A percentile compares a stretch with the other conserved stretches of the same genome.
Conservation (phyloP, 2,329 filamentous ascomycete species). For the Xylariaceae sp. region DNA sequence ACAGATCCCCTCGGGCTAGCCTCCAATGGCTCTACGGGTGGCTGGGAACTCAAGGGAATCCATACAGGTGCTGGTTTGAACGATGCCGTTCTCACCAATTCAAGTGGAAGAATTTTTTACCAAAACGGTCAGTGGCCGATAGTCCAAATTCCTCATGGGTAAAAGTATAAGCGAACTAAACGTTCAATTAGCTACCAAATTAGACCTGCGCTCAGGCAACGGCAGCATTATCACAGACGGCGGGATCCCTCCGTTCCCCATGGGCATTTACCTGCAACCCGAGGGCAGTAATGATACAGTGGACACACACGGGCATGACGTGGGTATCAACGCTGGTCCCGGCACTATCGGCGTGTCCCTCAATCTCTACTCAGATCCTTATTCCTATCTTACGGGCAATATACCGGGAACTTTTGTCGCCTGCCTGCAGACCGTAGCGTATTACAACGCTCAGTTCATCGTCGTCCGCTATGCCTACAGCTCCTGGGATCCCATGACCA, state of each 20-base stretch:
- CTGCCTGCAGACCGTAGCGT: slow-evolving; percentile 41
- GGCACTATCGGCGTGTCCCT: slow-evolving; percentile 38
- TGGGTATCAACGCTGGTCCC: slow-evolving; percentile 36
- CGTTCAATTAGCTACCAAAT: slow-evolving; percentile 31
- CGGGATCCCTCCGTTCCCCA: slow-evolving; percentile 38
- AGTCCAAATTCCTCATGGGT: not conserved
- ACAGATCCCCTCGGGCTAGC: slow-evolving; percentile 36
- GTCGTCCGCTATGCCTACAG: slow-evolving; percentile 38
- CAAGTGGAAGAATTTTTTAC: slow-evolving; percentile 42
- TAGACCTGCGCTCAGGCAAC: slow-evolving; percentile 31
- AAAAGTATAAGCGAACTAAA: not conserved
- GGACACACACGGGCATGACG: slow-evolving; percentile 27
- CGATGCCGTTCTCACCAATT: slow-evolving; percentile 35
- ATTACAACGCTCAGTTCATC: slow-evolving; percentile 39
- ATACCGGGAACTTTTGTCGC: slow-evolving; percentile 38
- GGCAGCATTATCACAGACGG: slow-evolving; percentile 40
- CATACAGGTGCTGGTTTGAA: slow-evolving; percentile 42
- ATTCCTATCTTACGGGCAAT: slow-evolving; percentile 30
- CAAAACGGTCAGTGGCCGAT: slow-evolving; percentile 38
- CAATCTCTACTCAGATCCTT: slow-evolving; percentile 35
- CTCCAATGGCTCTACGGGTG: slow-evolving; percentile 31
- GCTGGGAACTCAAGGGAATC: slow-evolving; percentile 38
- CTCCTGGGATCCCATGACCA: slow-evolving; percentile 13
- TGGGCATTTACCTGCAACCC: slow-evolving; percentile 34
- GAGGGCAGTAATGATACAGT: slow-evolving; percentile 20